Conservation (phyloP, 1,139 yeast genomes). For the Yamadazyma pseudoaaseri region DNA sequence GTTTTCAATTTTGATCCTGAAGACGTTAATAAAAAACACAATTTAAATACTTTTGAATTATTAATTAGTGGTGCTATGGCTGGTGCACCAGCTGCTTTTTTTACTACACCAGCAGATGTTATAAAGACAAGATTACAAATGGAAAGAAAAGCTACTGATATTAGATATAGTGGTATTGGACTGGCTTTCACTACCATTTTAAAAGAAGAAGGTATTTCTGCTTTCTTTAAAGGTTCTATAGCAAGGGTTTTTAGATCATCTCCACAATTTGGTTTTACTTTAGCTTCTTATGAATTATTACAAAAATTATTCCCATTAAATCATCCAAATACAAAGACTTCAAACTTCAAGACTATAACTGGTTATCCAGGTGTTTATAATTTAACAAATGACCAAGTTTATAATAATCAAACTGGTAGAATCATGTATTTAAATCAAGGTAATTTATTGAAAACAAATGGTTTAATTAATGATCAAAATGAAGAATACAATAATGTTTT, state of each 20-base stretch:
- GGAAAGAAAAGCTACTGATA: conserved; percentile 75
- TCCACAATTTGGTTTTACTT: conserved; percentile 96
- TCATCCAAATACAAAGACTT: conserved; percentile 46
- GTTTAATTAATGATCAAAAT: conserved; percentile 17
- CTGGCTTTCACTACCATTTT: conserved; percentile 77
- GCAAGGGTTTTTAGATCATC: conserved; percentile 95
- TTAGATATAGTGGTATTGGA: conserved; percentile 69
- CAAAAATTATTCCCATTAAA: conserved; percentile 46
- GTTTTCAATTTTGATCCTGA: conserved; percentile 81
- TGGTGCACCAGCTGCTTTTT: conserved; percentile 96
- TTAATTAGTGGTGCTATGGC: conserved; percentile 90
- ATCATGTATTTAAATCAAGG: conserved; percentile 39
- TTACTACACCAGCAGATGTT: conserved; percentile 96
- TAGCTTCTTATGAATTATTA: conserved; percentile 92
- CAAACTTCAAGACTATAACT: conserved; percentile 44
- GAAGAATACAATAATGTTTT: conserved; percentile 33
- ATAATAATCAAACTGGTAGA: conserved; percentile 39
- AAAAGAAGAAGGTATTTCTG: conserved; percentile 71
- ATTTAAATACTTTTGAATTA: conserved; percentile 76
- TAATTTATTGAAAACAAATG: conserved; percentile 22
- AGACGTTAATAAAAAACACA: conserved; percentile 45
- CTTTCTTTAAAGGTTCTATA: conserved; percentile 94
- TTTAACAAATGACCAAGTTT: conserved; percentile 48
- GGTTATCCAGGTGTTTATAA: conserved; percentile 50
- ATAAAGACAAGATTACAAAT: conserved; percentile 93